phyloP scores from a whole-genome alignment of 768 basidiomycete species.

The Tulasnella sp. region DNA sequence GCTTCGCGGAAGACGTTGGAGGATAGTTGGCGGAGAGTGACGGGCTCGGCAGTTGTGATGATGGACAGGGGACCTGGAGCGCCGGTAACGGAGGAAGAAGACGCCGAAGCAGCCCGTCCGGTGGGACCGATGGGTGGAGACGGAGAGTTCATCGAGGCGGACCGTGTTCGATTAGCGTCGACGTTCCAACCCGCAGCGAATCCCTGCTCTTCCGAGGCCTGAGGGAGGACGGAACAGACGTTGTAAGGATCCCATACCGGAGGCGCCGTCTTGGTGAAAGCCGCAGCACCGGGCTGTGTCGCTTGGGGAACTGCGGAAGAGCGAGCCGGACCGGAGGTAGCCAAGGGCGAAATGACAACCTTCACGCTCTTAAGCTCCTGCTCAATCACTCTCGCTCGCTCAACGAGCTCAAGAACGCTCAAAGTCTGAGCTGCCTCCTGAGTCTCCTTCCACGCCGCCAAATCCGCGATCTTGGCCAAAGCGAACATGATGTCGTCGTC shows the following conservation, averaged over 20 bases:
- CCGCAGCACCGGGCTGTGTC: background rate
- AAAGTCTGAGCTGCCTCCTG: slow-evolving; percentile 26
- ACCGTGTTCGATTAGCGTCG: background rate
- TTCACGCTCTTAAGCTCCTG: background rate
- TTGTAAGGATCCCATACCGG: slow-evolving; percentile 12
- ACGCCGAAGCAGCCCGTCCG: background rate
- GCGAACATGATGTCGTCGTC: slow-evolving; percentile 40
- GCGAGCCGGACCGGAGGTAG: background rate
- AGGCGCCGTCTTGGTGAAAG: background rate
- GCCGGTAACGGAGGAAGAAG: background rate
- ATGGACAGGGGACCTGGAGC: slow-evolving; percentile 1
- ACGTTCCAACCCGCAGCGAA: background rate
- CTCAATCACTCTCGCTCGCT: slow-evolving; percentile 30
- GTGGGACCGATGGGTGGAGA: background rate
- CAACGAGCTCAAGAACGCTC: slow-evolving; percentile 50
- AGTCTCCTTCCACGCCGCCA: slow-evolving; percentile 56
- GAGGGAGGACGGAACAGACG: background rate
- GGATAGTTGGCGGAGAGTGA: slow-evolving; percentile 8
- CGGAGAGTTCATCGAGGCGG: background rate
- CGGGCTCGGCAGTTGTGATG: slow-evolving; percentile 1
- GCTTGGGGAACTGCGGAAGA: background rate
- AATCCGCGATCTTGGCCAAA: slow-evolving; percentile 55
- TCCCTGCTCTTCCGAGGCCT: background rate
- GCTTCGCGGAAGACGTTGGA: slow-evolving; percentile 17
- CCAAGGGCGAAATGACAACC: background rate